Evolutionary conservation across 352 stramenopile genomes (phyloP), one percentile per base, ranked within the genome.

Genomic region (Peronospora farinosa): DNA sequence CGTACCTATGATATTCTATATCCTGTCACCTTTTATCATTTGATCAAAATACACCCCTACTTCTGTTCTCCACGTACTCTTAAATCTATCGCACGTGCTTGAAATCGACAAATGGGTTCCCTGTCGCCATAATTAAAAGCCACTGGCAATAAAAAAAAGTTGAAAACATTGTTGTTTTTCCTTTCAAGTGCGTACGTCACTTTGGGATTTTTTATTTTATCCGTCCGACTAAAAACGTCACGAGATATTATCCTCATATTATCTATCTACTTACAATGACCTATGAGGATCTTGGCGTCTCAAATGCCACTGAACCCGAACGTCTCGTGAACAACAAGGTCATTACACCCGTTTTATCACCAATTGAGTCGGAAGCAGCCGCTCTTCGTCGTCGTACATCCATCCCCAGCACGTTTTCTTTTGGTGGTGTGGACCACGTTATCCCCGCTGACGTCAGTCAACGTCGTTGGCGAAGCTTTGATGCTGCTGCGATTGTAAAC

Each of bases 381-480:
- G 58, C 63, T 12, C 21, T 65, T 9, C 65, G 72, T 0, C 74
- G 77, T 1, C 77, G 77, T 28, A 84, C 78, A 16, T 86, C 74
- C 32, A 84, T 88, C 46, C 78, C 78, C 28, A 67, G 72, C 44
- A 77, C 69, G 6, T 86, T 85, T 51, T 67, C 67, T 8, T 78
- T 64, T 47, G 65, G 57, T 16, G 64, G 52, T 11, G 46, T 65
- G 13, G 55, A 68, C 27, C 60, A 57, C 37, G 43, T 50, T 6
- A 49, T 63, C 10, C 55, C 67, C 19, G 23, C 43, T 3, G 32
- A 51, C 5, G 40, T 49, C 10, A 49, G 63, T n/a, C 73, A 79
- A 57, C 73, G 75, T 5, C 72, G 75, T 7, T 84, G 71, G 69
- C 75, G 73, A 43, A 82, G 68, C 56, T 87, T 87, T 47, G 71